Percentiles rank a stretch among this genome's conserved stretches.
phyloP scores from a whole-genome alignment of 1,284 basidiomycete genomes.

The Ganoderma meredithae region DNA sequence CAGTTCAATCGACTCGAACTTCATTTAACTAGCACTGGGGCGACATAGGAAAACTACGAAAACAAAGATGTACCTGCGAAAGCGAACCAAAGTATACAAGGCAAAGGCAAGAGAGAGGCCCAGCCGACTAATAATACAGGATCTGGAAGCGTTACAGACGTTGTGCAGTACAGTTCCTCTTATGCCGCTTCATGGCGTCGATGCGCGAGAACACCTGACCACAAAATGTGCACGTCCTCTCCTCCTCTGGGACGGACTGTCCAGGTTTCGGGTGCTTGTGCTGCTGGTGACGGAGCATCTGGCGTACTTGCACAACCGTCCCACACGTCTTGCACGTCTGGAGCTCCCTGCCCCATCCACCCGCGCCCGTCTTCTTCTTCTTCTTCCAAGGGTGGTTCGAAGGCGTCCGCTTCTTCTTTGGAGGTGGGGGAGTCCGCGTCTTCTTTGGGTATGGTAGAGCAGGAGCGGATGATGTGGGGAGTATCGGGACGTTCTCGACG shows the following conservation, averaged over 20 bases:
- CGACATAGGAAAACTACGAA: neutral
- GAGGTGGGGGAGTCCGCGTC: neutral
- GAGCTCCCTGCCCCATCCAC: neutral
- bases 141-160: neutral
- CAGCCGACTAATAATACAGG: neutral
- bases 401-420: neutral
- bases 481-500: neutral
- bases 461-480: neutral
- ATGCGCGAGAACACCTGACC: neutral
- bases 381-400: neutral
- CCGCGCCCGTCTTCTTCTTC: neutral
- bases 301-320: neutral
- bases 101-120: neutral
- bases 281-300: conserved; percentile 3
- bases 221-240: neutral
- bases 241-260: neutral
- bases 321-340: neutral
- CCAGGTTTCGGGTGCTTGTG: conserved; percentile 2
- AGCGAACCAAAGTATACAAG: neutral
- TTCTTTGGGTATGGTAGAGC: neutral
- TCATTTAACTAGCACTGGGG: neutral
- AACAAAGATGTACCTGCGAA: neutral
- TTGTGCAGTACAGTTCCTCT: neutral
- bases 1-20: neutral
- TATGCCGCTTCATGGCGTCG: neutral